phyloP scores from a whole-genome alignment of 768 basidiomycete species.

The Tricholoma saponaceum region DNA sequence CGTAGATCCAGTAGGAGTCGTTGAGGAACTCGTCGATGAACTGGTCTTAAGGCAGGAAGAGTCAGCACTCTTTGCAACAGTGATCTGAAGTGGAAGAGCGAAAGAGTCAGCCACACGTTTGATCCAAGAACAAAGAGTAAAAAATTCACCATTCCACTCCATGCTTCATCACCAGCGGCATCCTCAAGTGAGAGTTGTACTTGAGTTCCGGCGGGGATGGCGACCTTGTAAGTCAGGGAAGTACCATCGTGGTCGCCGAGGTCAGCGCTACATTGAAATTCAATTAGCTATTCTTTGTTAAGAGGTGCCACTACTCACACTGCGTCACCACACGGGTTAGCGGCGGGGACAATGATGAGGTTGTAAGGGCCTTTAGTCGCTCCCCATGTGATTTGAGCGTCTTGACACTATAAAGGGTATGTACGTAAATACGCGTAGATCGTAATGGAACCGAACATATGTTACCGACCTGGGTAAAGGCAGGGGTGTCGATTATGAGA shows the following conservation, averaged over 20 bases:
- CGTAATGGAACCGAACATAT: background rate
- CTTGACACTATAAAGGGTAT: conserved; percentile 44
- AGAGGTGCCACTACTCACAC: conserved; percentile 40
- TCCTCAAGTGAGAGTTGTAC: conserved; percentile 55
- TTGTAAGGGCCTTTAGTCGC: conserved; percentile 47
- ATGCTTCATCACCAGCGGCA: conserved; percentile 52
- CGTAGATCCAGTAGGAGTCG: conserved; percentile 15
- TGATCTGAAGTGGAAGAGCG: conserved; percentile 29
- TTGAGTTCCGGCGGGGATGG: conserved; percentile 42
- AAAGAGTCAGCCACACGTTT: conserved; percentile 1
- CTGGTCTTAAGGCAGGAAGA: conserved; percentile 28
- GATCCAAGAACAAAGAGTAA: conserved; percentile 9
- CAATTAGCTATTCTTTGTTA: background rate
- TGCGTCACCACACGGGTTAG: conserved; percentile 54
- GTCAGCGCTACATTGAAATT: conserved; percentile 41
- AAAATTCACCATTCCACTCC: conserved; percentile 54
- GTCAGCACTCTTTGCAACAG: conserved; percentile 33
- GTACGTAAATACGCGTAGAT: conserved; percentile 2
- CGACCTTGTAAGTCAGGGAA: conserved; percentile 39
- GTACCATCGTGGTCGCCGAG: conserved; percentile 51
- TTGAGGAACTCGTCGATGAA: conserved; percentile 4
- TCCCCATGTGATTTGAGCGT: conserved; percentile 49
- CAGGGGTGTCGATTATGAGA: conserved; percentile 49
- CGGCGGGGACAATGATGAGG: conserved; percentile 47
- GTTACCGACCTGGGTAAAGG: conserved; percentile 48